Percentiles rank a stretch among this genome's conserved stretches.
Conservation (phyloP, 768 basidiomycete species). For the Lentinula aciculospora region DNA sequence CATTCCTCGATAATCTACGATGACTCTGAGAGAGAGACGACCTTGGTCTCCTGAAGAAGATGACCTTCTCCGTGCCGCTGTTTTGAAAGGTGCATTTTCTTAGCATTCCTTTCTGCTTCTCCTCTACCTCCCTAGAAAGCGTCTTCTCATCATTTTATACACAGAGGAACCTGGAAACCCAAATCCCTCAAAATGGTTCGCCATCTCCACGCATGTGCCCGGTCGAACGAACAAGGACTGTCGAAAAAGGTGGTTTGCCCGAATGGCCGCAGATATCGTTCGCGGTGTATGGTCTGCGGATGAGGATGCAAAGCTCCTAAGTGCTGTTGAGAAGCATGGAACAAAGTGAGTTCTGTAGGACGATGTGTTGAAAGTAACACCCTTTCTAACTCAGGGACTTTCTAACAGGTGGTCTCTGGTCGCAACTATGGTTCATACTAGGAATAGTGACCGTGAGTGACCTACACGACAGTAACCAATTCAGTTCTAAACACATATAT, state of each 20-base stretch:
- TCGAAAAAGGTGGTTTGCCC: slow-evolving; percentile 58
- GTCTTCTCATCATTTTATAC: background rate
- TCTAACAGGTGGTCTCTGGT: slow-evolving; percentile 47
- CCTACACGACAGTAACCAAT: background rate
- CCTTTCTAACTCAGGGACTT: background rate
- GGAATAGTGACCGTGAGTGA: slow-evolving; percentile 54
- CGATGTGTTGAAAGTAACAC: background rate
- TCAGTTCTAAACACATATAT: slow-evolving; percentile 12
- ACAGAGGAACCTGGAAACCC: slow-evolving; percentile 54
- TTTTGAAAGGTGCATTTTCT: slow-evolving; percentile 32
- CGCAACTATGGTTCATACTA: slow-evolving; percentile 48
- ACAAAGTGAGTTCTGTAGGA: slow-evolving; percentile 36
- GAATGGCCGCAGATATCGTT: slow-evolving; percentile 56
- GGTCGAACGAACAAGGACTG: slow-evolving; percentile 62
- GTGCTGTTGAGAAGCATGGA: slow-evolving; percentile 50
- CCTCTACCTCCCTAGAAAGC: slow-evolving; percentile 3
- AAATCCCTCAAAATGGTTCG: slow-evolving; percentile 60
- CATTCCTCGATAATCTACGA: background rate
- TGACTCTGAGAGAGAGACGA: slow-evolving; percentile 32
- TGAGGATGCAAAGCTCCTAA: slow-evolving; percentile 51
- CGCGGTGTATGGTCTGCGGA: slow-evolving; percentile 59
- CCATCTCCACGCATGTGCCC: slow-evolving; percentile 57
- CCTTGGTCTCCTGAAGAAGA: slow-evolving; percentile 50
- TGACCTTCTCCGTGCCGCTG: slow-evolving; percentile 45
- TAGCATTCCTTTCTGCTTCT: background rate